A percentile compares a stretch with the other conserved stretches of the same genome.
Evolutionary conservation across 2,329 filamentous ascomycete species (phyloP).

Genomic region (Alternaria ventricosa): DNA sequence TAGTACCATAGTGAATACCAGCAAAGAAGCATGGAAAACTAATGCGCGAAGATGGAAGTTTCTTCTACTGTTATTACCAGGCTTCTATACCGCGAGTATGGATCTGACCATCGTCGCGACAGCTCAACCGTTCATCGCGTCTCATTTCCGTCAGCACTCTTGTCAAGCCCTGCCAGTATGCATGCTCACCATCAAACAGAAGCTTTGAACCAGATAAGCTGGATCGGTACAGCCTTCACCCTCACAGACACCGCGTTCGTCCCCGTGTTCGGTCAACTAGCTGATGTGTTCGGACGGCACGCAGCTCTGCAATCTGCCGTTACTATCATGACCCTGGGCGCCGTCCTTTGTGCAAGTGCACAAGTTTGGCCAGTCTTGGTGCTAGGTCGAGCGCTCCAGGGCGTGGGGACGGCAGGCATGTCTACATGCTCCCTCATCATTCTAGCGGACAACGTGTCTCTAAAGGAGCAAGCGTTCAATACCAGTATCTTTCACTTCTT

Average conservation of each 20-base stretch:
- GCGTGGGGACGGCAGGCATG: neutral
- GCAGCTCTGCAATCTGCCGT: neutral
- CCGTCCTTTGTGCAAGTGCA: neutral
- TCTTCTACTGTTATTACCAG: neutral
- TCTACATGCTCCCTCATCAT: neutral
- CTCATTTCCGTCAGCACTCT: neutral
- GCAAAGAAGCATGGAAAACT: neutral
- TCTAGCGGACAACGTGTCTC: neutral
- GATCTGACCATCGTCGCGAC: neutral
- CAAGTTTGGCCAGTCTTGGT: neutral
- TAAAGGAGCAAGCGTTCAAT: neutral
- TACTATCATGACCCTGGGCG: neutral
- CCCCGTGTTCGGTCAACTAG: neutral
- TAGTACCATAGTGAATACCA: accelerated
- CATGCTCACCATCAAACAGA: neutral
- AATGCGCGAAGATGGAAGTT: neutral
- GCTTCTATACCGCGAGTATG: neutral
- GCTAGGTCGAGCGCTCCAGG: neutral
- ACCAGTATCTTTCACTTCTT: neutral
- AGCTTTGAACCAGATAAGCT: neutral
- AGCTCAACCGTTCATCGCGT: neutral
- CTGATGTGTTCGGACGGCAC: neutral
- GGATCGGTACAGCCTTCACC: neutral
- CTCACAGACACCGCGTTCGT: neutral
- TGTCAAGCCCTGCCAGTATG: neutral